These are phyloP conservation scores for Starmerella bacillaris DNA, from an alignment of 805 yeast genomes.

Conservation along the genomic window DNA sequence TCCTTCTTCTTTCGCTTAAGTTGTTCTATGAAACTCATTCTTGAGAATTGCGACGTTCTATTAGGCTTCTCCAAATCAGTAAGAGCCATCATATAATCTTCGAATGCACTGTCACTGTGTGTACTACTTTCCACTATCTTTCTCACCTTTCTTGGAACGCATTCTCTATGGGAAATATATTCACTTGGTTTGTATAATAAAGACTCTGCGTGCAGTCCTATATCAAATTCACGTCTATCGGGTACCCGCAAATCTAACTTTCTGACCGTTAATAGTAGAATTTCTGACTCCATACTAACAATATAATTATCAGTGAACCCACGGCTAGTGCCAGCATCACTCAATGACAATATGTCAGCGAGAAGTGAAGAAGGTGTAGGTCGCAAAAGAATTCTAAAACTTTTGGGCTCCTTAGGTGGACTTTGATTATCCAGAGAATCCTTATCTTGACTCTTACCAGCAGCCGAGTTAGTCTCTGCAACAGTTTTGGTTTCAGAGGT, in stretches of 20 bases:
- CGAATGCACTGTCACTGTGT: constrained; percentile 72
- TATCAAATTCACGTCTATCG: constrained; percentile 21
- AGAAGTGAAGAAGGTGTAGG: constrained; percentile 70
- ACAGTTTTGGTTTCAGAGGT: neutral
- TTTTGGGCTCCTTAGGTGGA: constrained; percentile 34
- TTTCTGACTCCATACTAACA: constrained; percentile 73
- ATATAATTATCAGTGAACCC: constrained; percentile 62
- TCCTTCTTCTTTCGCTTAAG: constrained; percentile 41
- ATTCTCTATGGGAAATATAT: constrained; percentile 14
- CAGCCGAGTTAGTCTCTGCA: neutral
- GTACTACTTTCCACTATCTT: constrained; percentile 49
- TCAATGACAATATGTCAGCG: constrained; percentile 68
- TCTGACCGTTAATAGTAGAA: constrained; percentile 58
- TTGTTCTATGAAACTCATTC: constrained; percentile 77
- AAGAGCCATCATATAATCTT: constrained; percentile 67
- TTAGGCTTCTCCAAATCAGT: constrained; percentile 30
- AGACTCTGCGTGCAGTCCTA: constrained; percentile 23
- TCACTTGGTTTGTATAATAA: neutral
- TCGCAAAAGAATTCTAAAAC: constrained; percentile 56
- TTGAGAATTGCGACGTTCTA: constrained; percentile 47
- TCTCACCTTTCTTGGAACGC: constrained; percentile 26
- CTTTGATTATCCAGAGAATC: neutral
- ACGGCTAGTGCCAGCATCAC: constrained; percentile 49
- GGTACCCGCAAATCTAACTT: constrained; percentile 61
- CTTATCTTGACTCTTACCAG: neutral